phyloP scores from a whole-genome alignment of 371 early-diverging fungal species.

The Lichtheimia corymbifera region DNA sequence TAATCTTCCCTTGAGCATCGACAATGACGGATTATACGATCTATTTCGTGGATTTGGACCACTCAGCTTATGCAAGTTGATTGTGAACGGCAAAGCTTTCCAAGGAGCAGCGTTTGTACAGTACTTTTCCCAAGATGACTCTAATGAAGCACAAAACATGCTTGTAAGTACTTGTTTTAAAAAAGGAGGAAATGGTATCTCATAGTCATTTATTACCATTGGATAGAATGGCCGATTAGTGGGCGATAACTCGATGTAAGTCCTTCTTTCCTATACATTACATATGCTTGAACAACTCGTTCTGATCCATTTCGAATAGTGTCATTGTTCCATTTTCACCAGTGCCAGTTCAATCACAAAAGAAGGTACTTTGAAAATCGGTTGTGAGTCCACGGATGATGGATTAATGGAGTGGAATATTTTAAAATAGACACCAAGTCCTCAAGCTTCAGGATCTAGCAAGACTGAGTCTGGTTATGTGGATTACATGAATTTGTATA shows the following conservation, averaged over 20 bases:
- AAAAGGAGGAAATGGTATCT: no score
- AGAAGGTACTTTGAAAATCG: no score
- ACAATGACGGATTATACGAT: slow-evolving; percentile 29
- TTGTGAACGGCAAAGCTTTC: slow-evolving; percentile 24
- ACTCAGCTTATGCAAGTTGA: slow-evolving; percentile 30
- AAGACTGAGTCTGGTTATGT: slow-evolving; percentile 13
- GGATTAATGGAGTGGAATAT: no score
- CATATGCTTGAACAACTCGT: no score
- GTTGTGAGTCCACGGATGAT: no score
- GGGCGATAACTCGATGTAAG: slow-evolving; percentile 16
- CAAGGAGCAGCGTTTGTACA: slow-evolving; percentile 36
- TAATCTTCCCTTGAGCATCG: slow-evolving; percentile 24
- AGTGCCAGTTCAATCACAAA: no score
- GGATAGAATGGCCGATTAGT: slow-evolving; percentile 11
- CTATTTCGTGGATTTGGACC: slow-evolving; percentile 43
- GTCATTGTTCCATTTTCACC: no score
- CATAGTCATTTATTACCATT: no score
- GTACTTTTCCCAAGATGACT: slow-evolving; percentile 32
- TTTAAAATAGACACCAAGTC: no score
- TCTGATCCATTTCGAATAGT: no score
- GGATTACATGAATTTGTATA: slow-evolving; percentile 36
- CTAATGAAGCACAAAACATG: slow-evolving; percentile 25
- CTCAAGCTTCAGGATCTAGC: background rate
- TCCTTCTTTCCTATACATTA: background rate
- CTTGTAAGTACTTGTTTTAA: slow-evolving; percentile 22